These are phyloP conservation scores for Malbranchea zuffiana DNA, from an alignment of 2,329 filamentous ascomycete genomes.

Conservation along the genomic window DNA sequence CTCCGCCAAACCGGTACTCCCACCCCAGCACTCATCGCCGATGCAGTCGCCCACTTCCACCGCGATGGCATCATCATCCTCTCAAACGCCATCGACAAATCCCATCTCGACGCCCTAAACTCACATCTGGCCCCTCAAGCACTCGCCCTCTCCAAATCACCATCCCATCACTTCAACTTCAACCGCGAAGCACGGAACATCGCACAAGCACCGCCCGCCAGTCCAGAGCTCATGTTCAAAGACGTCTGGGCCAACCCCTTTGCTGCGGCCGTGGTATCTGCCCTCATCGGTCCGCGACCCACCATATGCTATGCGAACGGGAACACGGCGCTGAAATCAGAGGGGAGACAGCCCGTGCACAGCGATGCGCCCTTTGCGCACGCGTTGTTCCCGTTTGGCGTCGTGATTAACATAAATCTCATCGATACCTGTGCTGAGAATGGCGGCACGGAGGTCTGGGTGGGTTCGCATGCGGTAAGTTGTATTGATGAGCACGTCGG, in stretches of 20 bases:
- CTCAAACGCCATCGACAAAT: conserved; percentile 26
- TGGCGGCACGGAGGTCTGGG: conserved; percentile 43
- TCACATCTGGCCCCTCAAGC: conserved; percentile 24
- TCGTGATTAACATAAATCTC: conserved; percentile 40
- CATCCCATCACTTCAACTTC: conserved; percentile 20
- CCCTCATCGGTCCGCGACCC: conserved; percentile 31
- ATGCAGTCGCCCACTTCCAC: conserved; percentile 21
- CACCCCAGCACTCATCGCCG: conserved; percentile 16
- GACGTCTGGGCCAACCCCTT: conserved; percentile 34
- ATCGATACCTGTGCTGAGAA: conserved; percentile 37
- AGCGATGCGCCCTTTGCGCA: conserved; percentile 39
- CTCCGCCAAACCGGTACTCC: conserved; percentile 11
- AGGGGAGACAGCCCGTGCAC: conserved; percentile 32
- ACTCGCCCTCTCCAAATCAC: conserved; percentile 21
- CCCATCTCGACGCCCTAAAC: conserved; percentile 27
- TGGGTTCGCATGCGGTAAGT: conserved; percentile 38
- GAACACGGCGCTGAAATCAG: conserved; percentile 33
- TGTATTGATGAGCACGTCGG: conserved; percentile 20
- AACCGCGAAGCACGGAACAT: conserved; percentile 29
- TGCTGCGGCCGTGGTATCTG: conserved; percentile 26
- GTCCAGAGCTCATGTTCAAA: conserved; percentile 25
- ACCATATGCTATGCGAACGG: conserved; percentile 29
- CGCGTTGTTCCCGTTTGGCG: conserved; percentile 39
- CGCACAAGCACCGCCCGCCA: conserved; percentile 31
- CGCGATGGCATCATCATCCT: conserved; percentile 31